phyloP scores from a whole-genome alignment of 345 rosid species.

The Sisymbrium altissimum region DNA sequence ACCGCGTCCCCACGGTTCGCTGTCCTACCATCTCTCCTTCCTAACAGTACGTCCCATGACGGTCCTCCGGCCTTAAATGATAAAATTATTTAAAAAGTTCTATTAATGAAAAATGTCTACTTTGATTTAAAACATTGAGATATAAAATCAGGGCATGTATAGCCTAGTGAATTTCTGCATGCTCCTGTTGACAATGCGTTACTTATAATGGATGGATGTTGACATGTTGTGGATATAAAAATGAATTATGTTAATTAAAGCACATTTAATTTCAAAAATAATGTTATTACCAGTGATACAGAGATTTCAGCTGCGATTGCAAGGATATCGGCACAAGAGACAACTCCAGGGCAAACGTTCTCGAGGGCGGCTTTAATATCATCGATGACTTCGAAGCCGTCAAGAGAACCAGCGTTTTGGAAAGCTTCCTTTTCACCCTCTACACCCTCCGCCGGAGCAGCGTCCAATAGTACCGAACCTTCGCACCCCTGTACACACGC shows the following conservation, averaged over 20 bases:
- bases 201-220: not conserved
- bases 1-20: conserved; percentile 51
- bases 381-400: conserved; percentile 42
- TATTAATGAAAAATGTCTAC: not conserved
- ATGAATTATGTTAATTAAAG: not conserved
- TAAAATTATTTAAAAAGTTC: not conserved
- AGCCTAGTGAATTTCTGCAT: not conserved
- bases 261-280: not conserved
- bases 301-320: conserved; percentile 47
- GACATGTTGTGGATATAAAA: no score
- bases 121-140: no score
- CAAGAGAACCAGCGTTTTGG: conserved; percentile 34
- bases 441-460: conserved; percentile 31
- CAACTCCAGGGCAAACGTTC: conserved; percentile 49
- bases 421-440: conserved; percentile 35
- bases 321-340: conserved; percentile 63
- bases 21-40: conserved; percentile 67
- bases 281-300: conserved; percentile 40
- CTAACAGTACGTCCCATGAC: conserved; percentile 55
- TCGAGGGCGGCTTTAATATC: conserved; percentile 52
- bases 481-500: conserved; percentile 46
- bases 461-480: conserved; percentile 50
- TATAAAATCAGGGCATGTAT: not conserved
- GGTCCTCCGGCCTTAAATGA: conserved; percentile 72
- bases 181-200: not conserved